Evolutionary conservation across 2,329 filamentous ascomycete species (phyloP), one percentile per base, ranked within the genome.

Genomic region (Diaporthe sp.): DNA sequence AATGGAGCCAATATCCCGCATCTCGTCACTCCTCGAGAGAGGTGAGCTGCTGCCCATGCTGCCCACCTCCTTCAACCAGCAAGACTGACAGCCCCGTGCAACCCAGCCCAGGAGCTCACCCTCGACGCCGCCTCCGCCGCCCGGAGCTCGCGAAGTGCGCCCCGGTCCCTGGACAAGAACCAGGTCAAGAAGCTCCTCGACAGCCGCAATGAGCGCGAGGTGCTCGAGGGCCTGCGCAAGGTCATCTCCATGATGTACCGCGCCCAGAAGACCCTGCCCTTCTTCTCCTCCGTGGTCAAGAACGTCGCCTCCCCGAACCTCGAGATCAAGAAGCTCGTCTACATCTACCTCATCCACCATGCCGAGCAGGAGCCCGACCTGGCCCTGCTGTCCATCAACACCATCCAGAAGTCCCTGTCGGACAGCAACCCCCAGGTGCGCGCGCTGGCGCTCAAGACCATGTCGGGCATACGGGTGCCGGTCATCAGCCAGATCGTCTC

Each of bases 401-500:
- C 97, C 9, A 98, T 99, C 79, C 97, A 99, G 82, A 98, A 98
- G 85, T 98, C 96, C 13, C 90, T 99, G 74, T 97, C 95, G 33
- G 97, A 99, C 84, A 89, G 92, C 74, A 98, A 96, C 82, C 95
- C 97, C 1, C 94, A 97, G 81, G 92, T 98, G 28, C 93, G 97
- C 78, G 95, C 96, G 30, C 92, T 99, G 80, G 97, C 97, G 0
- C 88, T 99, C 76, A 95, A 96, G 77, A 98, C 97, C 77, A 99
- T 99, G 96, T 97, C 96, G 0, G 95, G 95, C 17, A 98, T 99
- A 77, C 91, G 94, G n/a, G 96, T 99, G 1, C 96, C 97, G 0
- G 96, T 98, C 69, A 99, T 99, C 84, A 97, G 95, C 80, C 97
- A 98, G 85, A 98, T 99, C 77, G 96, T 99, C 22, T 96, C 95